A percentile compares a stretch with the other conserved stretches of the same genome.
Conservation (phyloP, 169 alveolate genomes). For the Theileria sp. region DNA sequence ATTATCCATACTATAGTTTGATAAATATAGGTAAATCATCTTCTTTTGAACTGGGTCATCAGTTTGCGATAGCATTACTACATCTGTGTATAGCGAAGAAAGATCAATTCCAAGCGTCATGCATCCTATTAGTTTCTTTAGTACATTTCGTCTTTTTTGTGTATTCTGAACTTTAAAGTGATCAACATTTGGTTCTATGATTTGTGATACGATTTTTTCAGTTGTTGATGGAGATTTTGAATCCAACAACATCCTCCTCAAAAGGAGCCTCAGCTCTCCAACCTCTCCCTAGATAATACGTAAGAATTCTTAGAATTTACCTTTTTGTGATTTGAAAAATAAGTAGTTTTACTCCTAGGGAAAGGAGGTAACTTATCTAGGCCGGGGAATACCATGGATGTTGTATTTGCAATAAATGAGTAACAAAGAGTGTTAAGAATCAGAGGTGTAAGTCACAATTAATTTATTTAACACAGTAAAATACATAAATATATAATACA, state of each 20-base stretch:
- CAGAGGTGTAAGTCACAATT: slow-evolving; percentile 14
- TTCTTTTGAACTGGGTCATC: slow-evolving; percentile 97
- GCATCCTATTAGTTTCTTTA: slow-evolving; percentile 86
- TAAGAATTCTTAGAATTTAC: slow-evolving; percentile 8
- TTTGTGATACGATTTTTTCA: slow-evolving; percentile 14
- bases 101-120: slow-evolving; percentile 95
- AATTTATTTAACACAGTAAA: background rate
- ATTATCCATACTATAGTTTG: slow-evolving; percentile 90
- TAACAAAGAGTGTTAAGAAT: background rate
- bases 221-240: slow-evolving; percentile 28
- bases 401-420: background rate
- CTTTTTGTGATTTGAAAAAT: slow-evolving; percentile 54
- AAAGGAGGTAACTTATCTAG: slow-evolving; percentile 14
- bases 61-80: slow-evolving; percentile 94
- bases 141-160: slow-evolving; percentile 53
- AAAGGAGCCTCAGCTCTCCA: slow-evolving; percentile 53
- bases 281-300: slow-evolving; percentile 55
- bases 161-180: background rate
- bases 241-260: slow-evolving; percentile 61
- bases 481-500: background rate
- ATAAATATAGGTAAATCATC: slow-evolving; percentile 95
- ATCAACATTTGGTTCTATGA: slow-evolving; percentile 11
- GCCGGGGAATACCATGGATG: background rate
- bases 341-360: slow-evolving; percentile 50
- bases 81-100: slow-evolving; percentile 93